Conservation (phyloP, 805 yeast genomes). For the Metschnikowia sp. region DNA sequence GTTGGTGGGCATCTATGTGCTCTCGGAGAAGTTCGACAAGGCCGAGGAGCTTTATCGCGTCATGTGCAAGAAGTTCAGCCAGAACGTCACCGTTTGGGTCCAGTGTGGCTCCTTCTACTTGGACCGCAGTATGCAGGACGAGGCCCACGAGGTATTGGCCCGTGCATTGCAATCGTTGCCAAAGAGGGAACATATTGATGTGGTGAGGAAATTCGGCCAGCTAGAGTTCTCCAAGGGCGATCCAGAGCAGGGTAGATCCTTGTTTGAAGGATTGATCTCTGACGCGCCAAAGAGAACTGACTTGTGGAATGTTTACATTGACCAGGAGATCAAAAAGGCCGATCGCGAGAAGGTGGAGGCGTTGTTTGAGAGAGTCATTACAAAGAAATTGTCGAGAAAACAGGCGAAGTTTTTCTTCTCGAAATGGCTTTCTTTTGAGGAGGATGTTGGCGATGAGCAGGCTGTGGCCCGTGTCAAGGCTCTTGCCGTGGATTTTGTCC, state of each 20-base stretch:
- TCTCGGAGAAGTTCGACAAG: conserved; percentile 66
- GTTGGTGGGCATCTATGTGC: conserved; percentile 67
- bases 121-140: conserved; percentile 52
- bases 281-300: conserved; percentile 92
- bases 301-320: conserved; percentile 92
- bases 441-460: conserved; percentile 61
- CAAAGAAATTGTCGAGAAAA: conserved; percentile 68
- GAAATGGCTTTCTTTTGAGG: conserved; percentile 86
- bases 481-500: conserved; percentile 78
- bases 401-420: conserved; percentile 94
- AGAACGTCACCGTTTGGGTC: conserved; percentile 72
- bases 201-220: conserved; percentile 85
- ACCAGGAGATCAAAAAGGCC: conserved; percentile 75
- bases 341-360: conserved; percentile 67
- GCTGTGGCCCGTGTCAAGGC: conserved; percentile 83
- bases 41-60: conserved; percentile 67
- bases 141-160: conserved; percentile 71
- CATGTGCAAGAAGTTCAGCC: conserved; percentile 76
- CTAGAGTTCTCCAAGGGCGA: conserved; percentile 86
- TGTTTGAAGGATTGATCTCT: conserved; percentile 86
- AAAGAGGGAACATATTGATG: conserved; percentile 70
- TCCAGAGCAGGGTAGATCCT: conserved; percentile 89
- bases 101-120: conserved; percentile 74
- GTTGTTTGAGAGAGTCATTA: conserved; percentile 75
- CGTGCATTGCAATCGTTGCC: conserved; percentile 70